Percentiles rank a stretch among this genome's conserved stretches.
These are phyloP conservation scores for Silene latifolia DNA, from an alignment of 148 eudicot genomes.

Conservation along the genomic window DNA sequence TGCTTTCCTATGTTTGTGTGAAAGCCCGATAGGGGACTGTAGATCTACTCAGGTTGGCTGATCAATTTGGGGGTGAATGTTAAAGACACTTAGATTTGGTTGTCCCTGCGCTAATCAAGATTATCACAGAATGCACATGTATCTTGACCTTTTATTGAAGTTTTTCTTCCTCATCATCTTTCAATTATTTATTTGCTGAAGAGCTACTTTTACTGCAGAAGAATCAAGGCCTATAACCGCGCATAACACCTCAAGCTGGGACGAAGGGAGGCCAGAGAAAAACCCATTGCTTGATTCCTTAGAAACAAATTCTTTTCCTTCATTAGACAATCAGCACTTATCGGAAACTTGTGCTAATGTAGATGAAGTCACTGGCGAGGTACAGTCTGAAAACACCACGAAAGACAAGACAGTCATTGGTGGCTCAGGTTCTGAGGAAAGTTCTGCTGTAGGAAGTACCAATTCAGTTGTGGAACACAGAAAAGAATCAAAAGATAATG, in stretches of 20 bases:
- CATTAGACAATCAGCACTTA: slow-evolving; percentile 17
- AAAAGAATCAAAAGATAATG: slow-evolving; percentile 25
- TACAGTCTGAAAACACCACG: slow-evolving; percentile 18
- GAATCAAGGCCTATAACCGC: slow-evolving; percentile 34
- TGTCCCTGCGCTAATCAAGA: neutral
- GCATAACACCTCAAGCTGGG: slow-evolving; percentile 37
- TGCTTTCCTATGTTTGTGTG: no score
- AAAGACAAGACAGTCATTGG: slow-evolving; percentile 1
- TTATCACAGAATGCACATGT: neutral
- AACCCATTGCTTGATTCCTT: slow-evolving; percentile 22
- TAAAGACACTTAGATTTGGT: neutral
- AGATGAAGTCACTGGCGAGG: slow-evolving; percentile 18
- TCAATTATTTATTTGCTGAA: slow-evolving; percentile 8
- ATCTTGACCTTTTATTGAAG: neutral
- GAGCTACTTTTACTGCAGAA: slow-evolving; percentile 36
- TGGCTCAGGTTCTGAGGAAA: slow-evolving; percentile 20
- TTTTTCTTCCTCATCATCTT: neutral
- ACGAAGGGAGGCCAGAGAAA: slow-evolving; percentile 39
- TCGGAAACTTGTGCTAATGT: slow-evolving; percentile 19
- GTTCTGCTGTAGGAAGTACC: slow-evolving; percentile 21
- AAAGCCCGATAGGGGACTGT: no score
- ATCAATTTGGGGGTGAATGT: no score
- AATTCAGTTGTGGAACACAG: slow-evolving; percentile 21
- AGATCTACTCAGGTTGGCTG: no score
- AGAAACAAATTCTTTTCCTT: slow-evolving; percentile 13